phyloP scores from a whole-genome alignment of 345 rosid species.

The Arabidopsis thaliana region TAIR10.1 NC_003071.7:15615001-15615500 shows the following conservation, averaged over 20 bases:
- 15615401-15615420: neutral
- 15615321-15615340: neutral
- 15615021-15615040: conserved; percentile 17
- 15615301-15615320: no score
- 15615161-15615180: conserved; percentile 2
- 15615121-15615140: conserved; percentile 30
- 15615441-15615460: conserved; percentile 21
- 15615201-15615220: no score
- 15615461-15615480: conserved; percentile 31
- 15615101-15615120: conserved; percentile 29
- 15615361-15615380: no score
- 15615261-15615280: no score
- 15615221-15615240: neutral
- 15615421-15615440: conserved; percentile 12
- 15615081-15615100: conserved; percentile 25
- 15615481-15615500: conserved; percentile 25
- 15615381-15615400: no score
- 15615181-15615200: neutral
- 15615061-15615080: conserved; percentile 36
- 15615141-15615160: conserved; percentile 36
- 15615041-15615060: conserved; percentile 33
- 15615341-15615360: neutral
- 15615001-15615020: conserved; percentile 17
- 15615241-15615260: neutral
- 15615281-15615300: no score